A percentile compares a stretch with the other conserved stretches of the same genome.
These are phyloP conservation scores for Carex sylvatica DNA, from an alignment of 202 grass and related monocot species.

Conservation along the genomic window DNA sequence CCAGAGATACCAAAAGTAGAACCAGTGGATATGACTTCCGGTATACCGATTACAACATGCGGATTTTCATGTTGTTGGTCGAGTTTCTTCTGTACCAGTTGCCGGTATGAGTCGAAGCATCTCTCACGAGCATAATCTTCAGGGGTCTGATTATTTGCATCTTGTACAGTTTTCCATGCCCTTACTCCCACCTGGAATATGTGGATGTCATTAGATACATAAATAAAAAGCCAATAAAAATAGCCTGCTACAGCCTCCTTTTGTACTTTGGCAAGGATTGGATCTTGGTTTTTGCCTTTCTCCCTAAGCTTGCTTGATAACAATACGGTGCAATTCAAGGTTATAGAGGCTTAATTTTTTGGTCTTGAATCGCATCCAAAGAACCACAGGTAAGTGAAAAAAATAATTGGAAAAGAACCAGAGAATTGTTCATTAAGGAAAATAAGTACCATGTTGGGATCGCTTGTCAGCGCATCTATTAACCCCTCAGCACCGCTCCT, in stretches of 20 bases:
- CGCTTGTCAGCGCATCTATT: constrained; percentile 73
- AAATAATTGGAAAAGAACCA: constrained; percentile 17
- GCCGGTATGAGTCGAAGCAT: constrained; percentile 54
- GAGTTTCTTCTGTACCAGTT: constrained; percentile 82
- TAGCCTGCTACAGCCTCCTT: neutral
- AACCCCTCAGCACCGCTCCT: constrained; percentile 60
- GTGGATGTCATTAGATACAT: neutral
- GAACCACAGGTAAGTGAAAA: neutral
- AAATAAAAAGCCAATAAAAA: constrained; percentile 6
- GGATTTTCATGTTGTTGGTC: constrained; percentile 50
- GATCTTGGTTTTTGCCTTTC: neutral
- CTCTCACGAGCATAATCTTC: constrained; percentile 71
- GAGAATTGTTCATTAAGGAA: constrained; percentile 23
- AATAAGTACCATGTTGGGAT: constrained; percentile 75
- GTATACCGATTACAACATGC: constrained; percentile 62
- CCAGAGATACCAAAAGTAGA: constrained; percentile 49
- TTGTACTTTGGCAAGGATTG: neutral
- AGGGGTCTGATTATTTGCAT: constrained; percentile 58
- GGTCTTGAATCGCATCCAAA: constrained; percentile 9
- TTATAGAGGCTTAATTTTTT: neutral
- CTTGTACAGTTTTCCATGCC: constrained; percentile 63
- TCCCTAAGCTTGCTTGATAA: neutral
- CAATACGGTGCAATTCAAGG: constrained; percentile 8
- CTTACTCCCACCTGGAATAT: constrained; percentile 62
- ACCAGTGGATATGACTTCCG: constrained; percentile 41